Base-by-base conservation (phyloP, 2,329 filamentous ascomycete species). In the Nectriaceae sp. region DNA sequence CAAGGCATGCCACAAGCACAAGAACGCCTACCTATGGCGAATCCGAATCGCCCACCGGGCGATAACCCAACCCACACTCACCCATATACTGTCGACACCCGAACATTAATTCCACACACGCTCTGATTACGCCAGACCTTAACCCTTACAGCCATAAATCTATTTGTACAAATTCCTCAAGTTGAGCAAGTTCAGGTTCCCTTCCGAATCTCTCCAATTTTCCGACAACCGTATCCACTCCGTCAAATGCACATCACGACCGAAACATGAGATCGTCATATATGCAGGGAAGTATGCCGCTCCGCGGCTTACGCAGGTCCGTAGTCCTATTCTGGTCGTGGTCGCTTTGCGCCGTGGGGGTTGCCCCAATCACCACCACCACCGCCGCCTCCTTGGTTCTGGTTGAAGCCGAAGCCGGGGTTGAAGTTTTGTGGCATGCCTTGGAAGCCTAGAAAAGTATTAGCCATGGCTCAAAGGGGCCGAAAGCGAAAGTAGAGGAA, bases 281-380 rank as follows among this genome's bases (percentile, higher is more conserved):
- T 40, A 15, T n/a, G 16, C n/a, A n/a, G n/a, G n/a, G n/a, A n/a
- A n/a, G n/a, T n/a, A n/a, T n/a, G n/a, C n/a, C n/a, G n/a, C n/a
- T n/a, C n/a, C n/a, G n/a, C n/a, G n/a, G n/a, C n/a, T n/a, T n/a
- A n/a, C n/a, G n/a, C 26, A 10, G 26, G 26, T 31, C 26, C 26
- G 8, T 15, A 31, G 8, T 15, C 41, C 68, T 75, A 79, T 65
- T 92, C 89, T 52, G 88, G 88, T 54, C 89, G 81, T 56, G 88
- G 86, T 57, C 89, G 79, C 73, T 94, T 94, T 3, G 85, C 84
- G 22, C 88, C 88, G 59, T 93, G 89, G 5, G 89, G 89, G 62
- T 93, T 93, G 76, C 88, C 89, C 70, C 83, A 84, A 46, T 85
- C 85, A 49, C 84, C 71, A 46, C 70, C 72, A 40, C 70, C 74